Conservation (phyloP, 805 yeast species). For the Saccharomycopsis fodiens region DNA sequence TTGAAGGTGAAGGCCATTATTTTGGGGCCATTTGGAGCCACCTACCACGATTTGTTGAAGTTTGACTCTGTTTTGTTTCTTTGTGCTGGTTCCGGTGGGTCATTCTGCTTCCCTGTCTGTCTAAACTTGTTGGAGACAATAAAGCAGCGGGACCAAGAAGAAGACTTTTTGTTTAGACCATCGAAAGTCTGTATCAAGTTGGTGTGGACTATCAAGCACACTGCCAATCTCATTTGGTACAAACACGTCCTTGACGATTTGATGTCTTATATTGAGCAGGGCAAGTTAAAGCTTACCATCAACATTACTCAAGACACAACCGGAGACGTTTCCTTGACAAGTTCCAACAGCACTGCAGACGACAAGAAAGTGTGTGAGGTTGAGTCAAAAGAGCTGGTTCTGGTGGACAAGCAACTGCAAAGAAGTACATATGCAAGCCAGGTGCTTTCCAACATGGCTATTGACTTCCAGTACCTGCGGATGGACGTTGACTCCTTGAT, state of each 20-base stretch:
- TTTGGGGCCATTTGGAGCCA: constrained; percentile 42
- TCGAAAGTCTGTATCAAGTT: constrained; percentile 25
- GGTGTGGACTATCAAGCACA: constrained; percentile 29
- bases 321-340: background rate
- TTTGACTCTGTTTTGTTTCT: constrained; percentile 36
- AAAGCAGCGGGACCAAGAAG: constrained; percentile 13
- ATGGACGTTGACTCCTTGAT: background rate
- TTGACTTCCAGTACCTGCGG: constrained; percentile 21
- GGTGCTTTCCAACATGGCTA: constrained; percentile 19
- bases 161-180: constrained; percentile 32
- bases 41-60: constrained; percentile 32
- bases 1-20: constrained; percentile 30
- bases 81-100: constrained; percentile 40
- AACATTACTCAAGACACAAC: constrained; percentile 26
- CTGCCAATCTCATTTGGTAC: constrained; percentile 31
- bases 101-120: constrained; percentile 40
- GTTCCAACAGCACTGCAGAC: too few species aligned
- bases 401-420: background rate
- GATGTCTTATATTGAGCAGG: constrained; percentile 20
- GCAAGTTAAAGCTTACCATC: constrained; percentile 24
- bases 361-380: background rate
- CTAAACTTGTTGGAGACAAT: constrained; percentile 32
- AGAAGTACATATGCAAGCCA: background rate
- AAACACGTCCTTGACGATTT: constrained; percentile 30
- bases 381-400: background rate